Evolutionary conservation across 192 early-diverging fungal species (phyloP).

Genomic region (Coemansia sp.): DNA sequence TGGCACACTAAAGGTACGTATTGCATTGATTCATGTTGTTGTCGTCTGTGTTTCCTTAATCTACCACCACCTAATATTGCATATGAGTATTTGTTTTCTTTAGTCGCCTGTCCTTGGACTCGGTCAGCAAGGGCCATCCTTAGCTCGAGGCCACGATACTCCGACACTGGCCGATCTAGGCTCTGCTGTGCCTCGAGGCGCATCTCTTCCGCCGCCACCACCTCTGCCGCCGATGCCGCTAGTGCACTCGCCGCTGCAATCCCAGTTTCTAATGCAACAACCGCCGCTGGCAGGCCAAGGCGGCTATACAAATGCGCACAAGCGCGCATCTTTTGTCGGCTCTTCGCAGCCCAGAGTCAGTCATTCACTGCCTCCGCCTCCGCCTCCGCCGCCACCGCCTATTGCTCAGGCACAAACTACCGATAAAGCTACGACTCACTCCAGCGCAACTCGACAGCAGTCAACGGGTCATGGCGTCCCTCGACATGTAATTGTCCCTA

Average conservation of each 20-base stretch:
- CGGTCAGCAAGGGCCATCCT: background rate
- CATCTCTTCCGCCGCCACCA: slow-evolving; percentile 23
- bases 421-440: background rate
- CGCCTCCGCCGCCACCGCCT: slow-evolving; percentile 6
- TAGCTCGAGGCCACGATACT: slow-evolving; percentile 20
- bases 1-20: slow-evolving; percentile 29
- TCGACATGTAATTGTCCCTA: background rate
- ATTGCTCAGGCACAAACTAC: background rate
- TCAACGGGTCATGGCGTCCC: background rate
- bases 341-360: slow-evolving; percentile 7
- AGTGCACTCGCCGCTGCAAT: slow-evolving; percentile 11
- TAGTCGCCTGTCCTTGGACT: slow-evolving; percentile 20
- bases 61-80: background rate
- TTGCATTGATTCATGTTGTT: background rate
- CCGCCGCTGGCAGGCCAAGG: slow-evolving; percentile 17
- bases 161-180: slow-evolving; percentile 5
- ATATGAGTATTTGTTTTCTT: background rate
- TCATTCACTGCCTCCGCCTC: slow-evolving; percentile 22
- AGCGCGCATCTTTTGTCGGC: background rate
- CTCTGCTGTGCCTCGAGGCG: slow-evolving; percentile 2
- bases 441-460: background rate
- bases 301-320: background rate
- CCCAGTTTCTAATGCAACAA: slow-evolving; percentile 22
- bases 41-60: background rate
- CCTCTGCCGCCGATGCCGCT: slow-evolving; percentile 23